A percentile compares a stretch with the other conserved stretches of the same genome.
These are phyloP conservation scores for Ceratocystis huliohia DNA, from an alignment of 2,329 filamentous ascomycete species.

Conservation along the genomic window DNA sequence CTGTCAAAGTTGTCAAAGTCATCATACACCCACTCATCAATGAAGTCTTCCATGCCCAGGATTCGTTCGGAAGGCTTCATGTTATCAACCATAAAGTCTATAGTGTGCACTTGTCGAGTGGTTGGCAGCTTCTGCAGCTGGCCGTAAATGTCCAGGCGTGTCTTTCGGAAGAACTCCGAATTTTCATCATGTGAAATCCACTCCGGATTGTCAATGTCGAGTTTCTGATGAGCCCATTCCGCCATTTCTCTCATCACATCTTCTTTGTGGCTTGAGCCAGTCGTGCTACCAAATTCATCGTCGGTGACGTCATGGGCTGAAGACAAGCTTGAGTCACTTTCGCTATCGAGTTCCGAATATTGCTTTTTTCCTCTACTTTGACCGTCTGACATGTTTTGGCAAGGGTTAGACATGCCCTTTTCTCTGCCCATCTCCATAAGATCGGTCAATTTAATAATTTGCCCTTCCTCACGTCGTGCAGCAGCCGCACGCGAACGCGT, in stretches of 20 bases:
- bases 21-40: conserved; percentile 41
- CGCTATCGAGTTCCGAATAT: background rate
- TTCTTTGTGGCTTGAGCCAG: background rate
- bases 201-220: background rate
- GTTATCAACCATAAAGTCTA: conserved; percentile 41
- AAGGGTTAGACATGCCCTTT: background rate
- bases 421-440: background rate
- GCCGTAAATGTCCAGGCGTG: background rate
- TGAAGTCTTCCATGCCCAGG: conserved; percentile 59
- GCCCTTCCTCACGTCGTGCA: background rate
- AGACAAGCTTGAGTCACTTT: conserved; percentile 1
- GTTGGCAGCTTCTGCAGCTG: background rate
- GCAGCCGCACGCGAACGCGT: background rate
- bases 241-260: background rate
- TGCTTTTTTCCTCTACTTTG: background rate
- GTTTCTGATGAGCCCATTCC: background rate
- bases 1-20: conserved; percentile 39
- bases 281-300: background rate
- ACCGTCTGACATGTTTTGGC: background rate
- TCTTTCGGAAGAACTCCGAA: background rate
- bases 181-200: background rate
- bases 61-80: conserved; percentile 57
- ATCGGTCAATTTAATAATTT: background rate
- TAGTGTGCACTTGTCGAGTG: background rate
- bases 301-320: background rate